A percentile compares a stretch with the other conserved stretches of the same genome.
Conservation (phyloP, 148 eudicot species). For the Silene conica region DNA sequence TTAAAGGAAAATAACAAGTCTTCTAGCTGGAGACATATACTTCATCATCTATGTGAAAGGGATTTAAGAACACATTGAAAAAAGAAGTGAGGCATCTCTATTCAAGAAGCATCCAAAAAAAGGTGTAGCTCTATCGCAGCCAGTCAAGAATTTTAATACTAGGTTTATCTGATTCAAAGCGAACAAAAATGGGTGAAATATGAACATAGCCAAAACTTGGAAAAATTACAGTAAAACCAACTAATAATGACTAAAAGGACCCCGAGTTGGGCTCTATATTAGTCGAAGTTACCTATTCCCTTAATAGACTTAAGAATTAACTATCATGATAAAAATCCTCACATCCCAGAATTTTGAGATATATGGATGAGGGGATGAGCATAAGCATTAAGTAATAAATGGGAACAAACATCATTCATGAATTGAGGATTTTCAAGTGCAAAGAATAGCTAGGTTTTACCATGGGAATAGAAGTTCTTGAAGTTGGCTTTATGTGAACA, state of each 20-base stretch:
- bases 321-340: not conserved
- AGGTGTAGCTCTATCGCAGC: not conserved
- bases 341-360: not conserved
- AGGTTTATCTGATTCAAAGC: not conserved
- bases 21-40: not conserved
- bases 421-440: not conserved
- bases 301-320: too few species aligned
- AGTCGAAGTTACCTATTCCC: not conserved
- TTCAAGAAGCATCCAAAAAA: not conserved
- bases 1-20: not conserved
- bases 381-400: not conserved
- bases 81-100: not conserved
- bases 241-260: not conserved
- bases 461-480: conserved; percentile 55
- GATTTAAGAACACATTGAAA: not conserved
- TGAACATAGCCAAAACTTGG: not conserved
- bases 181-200: too few species aligned
- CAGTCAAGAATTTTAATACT: not conserved
- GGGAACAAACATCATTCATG: not conserved
- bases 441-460: conserved; percentile 34
- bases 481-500: conserved; percentile 87
- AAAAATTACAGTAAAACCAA: not conserved
- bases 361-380: not conserved
- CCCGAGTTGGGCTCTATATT: not conserved
- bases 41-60: not conserved